Conservation (phyloP, 169 alveolate species). For the Plasmodium knowlesi region DNA sequence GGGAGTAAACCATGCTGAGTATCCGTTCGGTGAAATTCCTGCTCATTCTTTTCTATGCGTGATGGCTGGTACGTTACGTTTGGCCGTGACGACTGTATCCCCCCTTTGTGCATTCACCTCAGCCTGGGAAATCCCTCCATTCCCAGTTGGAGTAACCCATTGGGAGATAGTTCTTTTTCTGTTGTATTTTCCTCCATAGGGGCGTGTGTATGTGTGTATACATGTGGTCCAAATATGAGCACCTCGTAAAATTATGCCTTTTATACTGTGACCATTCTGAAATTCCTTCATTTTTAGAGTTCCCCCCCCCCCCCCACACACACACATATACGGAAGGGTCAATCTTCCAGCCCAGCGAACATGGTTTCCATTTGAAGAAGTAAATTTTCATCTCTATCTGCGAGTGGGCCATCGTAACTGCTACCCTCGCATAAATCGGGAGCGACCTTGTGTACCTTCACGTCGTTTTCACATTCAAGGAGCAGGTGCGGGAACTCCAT, state of each 20-base stretch:
- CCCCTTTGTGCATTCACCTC: not conserved
- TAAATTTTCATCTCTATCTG: conserved; percentile 16
- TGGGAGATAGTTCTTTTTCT: not conserved
- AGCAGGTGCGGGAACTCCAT: conserved; percentile 49
- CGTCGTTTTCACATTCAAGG: conserved; percentile 63
- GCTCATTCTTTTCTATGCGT: not conserved
- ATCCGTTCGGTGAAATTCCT: not conserved
- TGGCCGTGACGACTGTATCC: not conserved
- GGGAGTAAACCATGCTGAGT: not conserved
- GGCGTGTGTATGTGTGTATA: not conserved
- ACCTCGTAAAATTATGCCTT: not conserved
- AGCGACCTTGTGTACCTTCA: conserved; percentile 16
- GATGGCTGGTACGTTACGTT: not conserved
- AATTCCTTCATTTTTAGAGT: not conserved
- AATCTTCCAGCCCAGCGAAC: conserved; percentile 18
- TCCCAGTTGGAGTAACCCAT: not conserved
- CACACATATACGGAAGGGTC: not conserved
- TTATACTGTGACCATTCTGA: not conserved
- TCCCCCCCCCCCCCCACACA: not conserved
- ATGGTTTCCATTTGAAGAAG: conserved; percentile 57
- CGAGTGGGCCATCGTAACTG: not conserved
- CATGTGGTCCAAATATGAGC: not conserved
- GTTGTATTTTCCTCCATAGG: not conserved
- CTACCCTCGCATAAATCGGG: not conserved
- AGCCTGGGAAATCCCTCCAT: not conserved